Base-by-base conservation (phyloP, 1,284 basidiomycete genomes). In the Heliocybe sulcata region DNA sequence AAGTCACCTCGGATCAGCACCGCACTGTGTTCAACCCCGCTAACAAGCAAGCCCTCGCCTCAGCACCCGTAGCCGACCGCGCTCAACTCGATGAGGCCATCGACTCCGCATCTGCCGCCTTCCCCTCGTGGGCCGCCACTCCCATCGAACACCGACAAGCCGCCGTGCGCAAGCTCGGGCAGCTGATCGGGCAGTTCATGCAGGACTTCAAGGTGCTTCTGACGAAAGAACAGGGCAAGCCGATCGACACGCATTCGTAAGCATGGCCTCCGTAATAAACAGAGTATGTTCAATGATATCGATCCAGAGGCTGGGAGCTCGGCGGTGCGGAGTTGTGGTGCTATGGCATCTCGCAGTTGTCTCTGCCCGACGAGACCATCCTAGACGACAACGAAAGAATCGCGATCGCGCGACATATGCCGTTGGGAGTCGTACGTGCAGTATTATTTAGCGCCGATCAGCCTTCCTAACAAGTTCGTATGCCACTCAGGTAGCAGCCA, bases 71-170 rank as follows among this genome's bases (percentile, higher is more conserved):
- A 16, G 59, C 59, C 14, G 56, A 53, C 22, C 38, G 42, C 26
- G 56, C 33, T 27, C 58, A 61, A 33, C 55, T 61, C 45, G 59
- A 61, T 10, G 53, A 29, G 10, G 53, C 59, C 19, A 33, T 59
- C 56, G 45, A 50, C 19, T 56, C 59, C 25, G 58, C 56, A 1
- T 55, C 42, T 35, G 45, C 31, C 26, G 55, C 57, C 1, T 60
- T 60, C 45, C 59, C 51, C 12, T 51, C n/a, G 26, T 52, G 22
- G 56, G 48, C 51, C 25, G 53, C 51, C 20, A 58, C 35, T 33
- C 52, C 59, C 20, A 53, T 55, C 53, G 57, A 47, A 29, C 55
- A 53, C 16, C 57, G 59, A 10, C 57, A 58, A 45, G 29, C 16
- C 1, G 57, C 55, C 14, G 45, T 60, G 33, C 16, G 23, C 31